phyloP scores from a whole-genome alignment of 805 yeast species.

The Wickerhamiella vanderwaltii region DNA sequence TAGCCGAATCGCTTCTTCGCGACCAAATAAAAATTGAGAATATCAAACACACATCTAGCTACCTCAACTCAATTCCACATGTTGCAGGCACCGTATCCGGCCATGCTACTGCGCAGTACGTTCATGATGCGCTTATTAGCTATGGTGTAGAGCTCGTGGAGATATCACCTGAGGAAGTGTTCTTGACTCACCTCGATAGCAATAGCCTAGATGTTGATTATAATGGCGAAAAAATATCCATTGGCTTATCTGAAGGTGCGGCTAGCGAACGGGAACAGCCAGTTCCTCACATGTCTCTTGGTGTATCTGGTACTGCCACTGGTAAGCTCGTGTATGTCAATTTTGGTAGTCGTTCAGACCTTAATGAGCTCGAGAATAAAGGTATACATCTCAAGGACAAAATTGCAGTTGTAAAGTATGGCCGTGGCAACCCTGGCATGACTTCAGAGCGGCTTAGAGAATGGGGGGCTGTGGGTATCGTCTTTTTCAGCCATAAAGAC shows the following conservation, averaged over 20 bases:
- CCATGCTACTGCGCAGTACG: conserved; percentile 52
- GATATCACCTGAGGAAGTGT: conserved; percentile 40
- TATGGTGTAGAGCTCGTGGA: conserved; percentile 45
- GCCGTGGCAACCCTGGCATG: conserved; percentile 37
- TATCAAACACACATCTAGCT: conserved; percentile 56
- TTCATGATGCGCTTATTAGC: conserved; percentile 45
- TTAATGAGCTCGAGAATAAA: conserved; percentile 26
- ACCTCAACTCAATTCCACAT: conserved; percentile 72
- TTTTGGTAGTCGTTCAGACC: conserved; percentile 51
- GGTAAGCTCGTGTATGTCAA: conserved; percentile 52
- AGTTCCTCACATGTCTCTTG: conserved; percentile 37
- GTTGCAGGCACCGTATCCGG: conserved; percentile 84
- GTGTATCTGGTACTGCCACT: conserved; percentile 43
- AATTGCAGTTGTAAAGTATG: conserved; percentile 52
- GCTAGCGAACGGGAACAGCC: conserved; percentile 24
- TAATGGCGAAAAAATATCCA: conserved; percentile 26
- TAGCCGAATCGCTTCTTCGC: conserved; percentile 28
- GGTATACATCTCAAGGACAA: conserved; percentile 35
- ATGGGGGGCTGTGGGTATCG: conserved; percentile 48
- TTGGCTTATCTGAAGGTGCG: background rate
- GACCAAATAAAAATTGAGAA: conserved; percentile 25
- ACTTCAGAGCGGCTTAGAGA: conserved; percentile 45
- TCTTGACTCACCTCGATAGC: conserved; percentile 51
- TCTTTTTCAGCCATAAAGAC: conserved; percentile 44
- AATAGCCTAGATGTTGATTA: conserved; percentile 1